A percentile compares a stretch with the other conserved stretches of the same genome.
Evolutionary conservation across 176 grass and related monocot species (phyloP).

Genomic region (Poa annua): DNA sequence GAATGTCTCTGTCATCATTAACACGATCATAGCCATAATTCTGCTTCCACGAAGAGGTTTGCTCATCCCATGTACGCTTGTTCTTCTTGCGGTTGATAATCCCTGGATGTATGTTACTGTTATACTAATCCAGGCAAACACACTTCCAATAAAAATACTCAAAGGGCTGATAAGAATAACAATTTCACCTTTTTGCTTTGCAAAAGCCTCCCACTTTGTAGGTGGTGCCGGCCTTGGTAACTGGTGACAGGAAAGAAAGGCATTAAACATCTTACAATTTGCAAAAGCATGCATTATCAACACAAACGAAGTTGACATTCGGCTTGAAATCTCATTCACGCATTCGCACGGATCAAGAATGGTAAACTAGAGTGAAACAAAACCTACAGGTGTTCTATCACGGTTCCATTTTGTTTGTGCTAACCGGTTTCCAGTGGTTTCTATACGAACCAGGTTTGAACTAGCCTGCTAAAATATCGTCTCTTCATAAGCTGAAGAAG

Average conservation of each 20-base stretch:
- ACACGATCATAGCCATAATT: slow-evolving; percentile 87
- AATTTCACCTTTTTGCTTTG: slow-evolving; percentile 67
- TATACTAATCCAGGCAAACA: not conserved
- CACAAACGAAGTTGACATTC: not conserved
- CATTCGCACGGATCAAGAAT: not conserved
- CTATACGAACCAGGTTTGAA: too few relatives aligned
- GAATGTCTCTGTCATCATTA: slow-evolving; percentile 94
- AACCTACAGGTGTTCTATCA: too few relatives aligned
- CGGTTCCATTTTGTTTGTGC: too few relatives aligned
- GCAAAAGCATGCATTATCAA: not conserved
- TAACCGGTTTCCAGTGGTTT: too few relatives aligned
- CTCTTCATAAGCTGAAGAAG: not conserved
- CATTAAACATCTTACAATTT: not conserved
- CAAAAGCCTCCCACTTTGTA: slow-evolving; percentile 94
- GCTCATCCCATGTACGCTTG: slow-evolving; percentile 86
- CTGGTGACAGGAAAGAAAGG: slow-evolving; percentile 37
- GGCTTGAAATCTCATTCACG: not conserved
- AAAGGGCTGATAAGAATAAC: not conserved
- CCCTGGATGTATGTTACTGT: slow-evolving; percentile 39
- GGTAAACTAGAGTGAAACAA: too few relatives aligned
- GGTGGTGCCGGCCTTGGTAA: slow-evolving; percentile 81
- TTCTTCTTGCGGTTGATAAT: slow-evolving; percentile 82
- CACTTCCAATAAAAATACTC: not conserved
- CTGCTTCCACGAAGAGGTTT: slow-evolving; percentile 81
- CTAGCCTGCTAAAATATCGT: too few relatives aligned